Evolutionary conservation across 306 rosid species (phyloP).

Genomic region (Citrullus mucosospermus): DNA sequence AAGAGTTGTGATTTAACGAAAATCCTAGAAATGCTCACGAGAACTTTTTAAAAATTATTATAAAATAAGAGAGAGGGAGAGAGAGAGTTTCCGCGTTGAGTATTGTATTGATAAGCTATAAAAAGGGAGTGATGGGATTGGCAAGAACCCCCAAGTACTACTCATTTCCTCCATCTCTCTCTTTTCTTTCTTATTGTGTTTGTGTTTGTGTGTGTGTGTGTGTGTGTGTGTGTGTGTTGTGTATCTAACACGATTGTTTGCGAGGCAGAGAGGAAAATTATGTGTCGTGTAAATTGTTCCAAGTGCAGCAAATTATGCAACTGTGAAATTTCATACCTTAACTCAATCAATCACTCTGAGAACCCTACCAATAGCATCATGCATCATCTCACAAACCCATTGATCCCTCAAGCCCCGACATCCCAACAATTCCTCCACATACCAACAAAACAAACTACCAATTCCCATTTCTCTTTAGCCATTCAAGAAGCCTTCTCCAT

Average conservation of each 20-base stretch:
- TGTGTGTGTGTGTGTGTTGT: background rate
- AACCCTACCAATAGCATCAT: background rate
- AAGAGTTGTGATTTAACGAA: background rate
- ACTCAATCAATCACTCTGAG: background rate
- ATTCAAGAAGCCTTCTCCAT: slow-evolving; percentile 34
- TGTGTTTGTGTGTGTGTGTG: background rate
- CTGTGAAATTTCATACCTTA: background rate
- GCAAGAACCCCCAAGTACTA: background rate
- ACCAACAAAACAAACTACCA: background rate
- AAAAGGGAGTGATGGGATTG: background rate
- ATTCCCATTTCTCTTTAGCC: slow-evolving; percentile 16
- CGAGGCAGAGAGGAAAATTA: background rate
- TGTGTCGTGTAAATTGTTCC: background rate
- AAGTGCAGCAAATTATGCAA: background rate
- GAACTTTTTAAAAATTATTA: too few species aligned
- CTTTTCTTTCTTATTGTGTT: background rate
- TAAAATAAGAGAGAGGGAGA: background rate
- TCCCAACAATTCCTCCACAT: background rate
- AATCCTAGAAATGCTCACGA: background rate
- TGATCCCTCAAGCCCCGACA: slow-evolving; percentile 19
- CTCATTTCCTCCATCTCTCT: background rate
- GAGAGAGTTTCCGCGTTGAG: background rate
- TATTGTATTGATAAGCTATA: background rate
- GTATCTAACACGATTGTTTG: background rate
- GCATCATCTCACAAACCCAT: background rate